Conservation (phyloP, 108 stramenopile species). For the Nitzschia inconspicua region DNA sequence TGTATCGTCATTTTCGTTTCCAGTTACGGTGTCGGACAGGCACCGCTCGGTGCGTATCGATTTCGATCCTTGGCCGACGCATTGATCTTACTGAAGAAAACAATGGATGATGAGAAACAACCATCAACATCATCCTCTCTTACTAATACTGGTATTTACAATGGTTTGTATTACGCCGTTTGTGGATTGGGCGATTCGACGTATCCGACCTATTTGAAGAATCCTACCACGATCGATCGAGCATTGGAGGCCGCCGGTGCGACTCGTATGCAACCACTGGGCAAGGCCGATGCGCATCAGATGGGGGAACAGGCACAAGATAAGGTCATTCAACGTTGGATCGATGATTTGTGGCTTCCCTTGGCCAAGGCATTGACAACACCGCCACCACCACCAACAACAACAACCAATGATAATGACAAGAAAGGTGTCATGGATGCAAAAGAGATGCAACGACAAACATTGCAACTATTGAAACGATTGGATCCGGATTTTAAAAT, state of each 20-base stretch:
- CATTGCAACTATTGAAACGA: conserved; percentile 17
- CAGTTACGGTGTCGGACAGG: conserved; percentile 83
- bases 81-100: conserved; percentile 20
- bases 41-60: conserved; percentile 68
- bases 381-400: neutral
- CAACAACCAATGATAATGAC: too few relatives aligned
- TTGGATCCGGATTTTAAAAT: conserved; percentile 30
- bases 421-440: conserved; percentile 1
- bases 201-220: conserved; percentile 61
- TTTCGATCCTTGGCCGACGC: conserved; percentile 75
- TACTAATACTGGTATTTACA: conserved; percentile 8
- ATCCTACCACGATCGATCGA: conserved; percentile 62
- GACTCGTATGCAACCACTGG: conserved; percentile 50
- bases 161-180: conserved; percentile 44
- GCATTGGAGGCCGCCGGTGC: conserved; percentile 62
- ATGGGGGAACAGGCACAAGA: conserved; percentile 53
- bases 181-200: conserved; percentile 64
- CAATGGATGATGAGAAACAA: conserved; percentile 3
- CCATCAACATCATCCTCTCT: neutral
- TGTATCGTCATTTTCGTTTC: conserved; percentile 59
- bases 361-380: conserved; percentile 16
- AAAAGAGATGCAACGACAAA: conserved; percentile 21
- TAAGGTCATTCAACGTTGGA: conserved; percentile 53
- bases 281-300: conserved; percentile 71
- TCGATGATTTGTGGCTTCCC: conserved; percentile 16